Percentiles rank a stretch among this genome's conserved stretches.
Evolutionary conservation across 2,329 filamentous ascomycete genomes (phyloP).

Genomic region (Colletotrichum zoysiae): DNA sequence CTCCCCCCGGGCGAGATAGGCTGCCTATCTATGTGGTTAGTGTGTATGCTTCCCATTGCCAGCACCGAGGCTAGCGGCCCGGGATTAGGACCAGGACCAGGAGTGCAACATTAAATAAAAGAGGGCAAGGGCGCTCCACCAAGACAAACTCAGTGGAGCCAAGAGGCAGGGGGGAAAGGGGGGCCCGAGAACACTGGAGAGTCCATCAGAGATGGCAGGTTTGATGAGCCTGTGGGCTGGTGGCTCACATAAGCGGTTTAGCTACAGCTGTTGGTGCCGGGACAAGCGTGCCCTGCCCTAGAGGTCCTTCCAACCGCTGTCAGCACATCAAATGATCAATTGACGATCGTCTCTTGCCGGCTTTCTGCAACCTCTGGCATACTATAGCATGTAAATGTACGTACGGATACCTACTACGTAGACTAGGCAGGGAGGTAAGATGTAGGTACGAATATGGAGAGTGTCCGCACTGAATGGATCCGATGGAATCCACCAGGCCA

Average conservation of each 20-base stretch:
- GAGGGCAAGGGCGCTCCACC: not conserved
- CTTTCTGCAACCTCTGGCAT: conserved; percentile 36
- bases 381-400: too few species aligned
- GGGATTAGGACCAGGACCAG: conserved; percentile 13
- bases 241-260: conserved; percentile 34
- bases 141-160: conserved; percentile 1
- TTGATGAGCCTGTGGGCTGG: conserved; percentile 38
- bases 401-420: too few species aligned
- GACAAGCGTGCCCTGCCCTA: conserved; percentile 34
- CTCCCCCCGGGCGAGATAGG: not conserved
- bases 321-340: conserved; percentile 38
- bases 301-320: conserved; percentile 34
- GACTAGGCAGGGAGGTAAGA: not conserved
- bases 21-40: not conserved
- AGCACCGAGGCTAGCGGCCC: not conserved
- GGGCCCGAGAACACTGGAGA: conserved; percentile 25
- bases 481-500: conserved; percentile 15
- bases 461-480: conserved; percentile 19
- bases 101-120: not conserved
- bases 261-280: conserved; percentile 26
- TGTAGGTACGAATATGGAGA: not conserved
- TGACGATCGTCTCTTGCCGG: conserved; percentile 34
- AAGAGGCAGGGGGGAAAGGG: not conserved
- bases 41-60: not conserved
- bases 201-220: conserved; percentile 26